A percentile compares a stretch with the other conserved stretches of the same genome.
Evolutionary conservation across 2,329 filamentous ascomycete species (phyloP).

Genomic region (Epichloe elymi): DNA sequence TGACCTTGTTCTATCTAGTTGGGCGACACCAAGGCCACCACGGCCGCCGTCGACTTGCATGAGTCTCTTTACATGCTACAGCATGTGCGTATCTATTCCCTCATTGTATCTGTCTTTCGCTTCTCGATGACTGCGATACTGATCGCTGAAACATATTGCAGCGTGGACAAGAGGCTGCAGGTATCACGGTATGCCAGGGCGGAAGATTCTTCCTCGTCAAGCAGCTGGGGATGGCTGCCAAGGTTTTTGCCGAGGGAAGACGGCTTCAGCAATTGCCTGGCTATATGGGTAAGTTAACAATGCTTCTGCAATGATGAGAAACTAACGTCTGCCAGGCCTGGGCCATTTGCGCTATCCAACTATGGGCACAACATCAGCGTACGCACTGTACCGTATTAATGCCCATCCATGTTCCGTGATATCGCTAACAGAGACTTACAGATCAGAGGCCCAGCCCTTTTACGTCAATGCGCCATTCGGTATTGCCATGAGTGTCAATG

Average conservation of each 20-base stretch:
- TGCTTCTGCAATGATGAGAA: background rate
- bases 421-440: slow-evolving; percentile 19
- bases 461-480: slow-evolving; percentile 78
- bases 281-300: slow-evolving; percentile 46
- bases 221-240: background rate
- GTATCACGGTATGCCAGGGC: slow-evolving; percentile 65
- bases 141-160: slow-evolving; percentile 22
- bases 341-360: slow-evolving; percentile 84
- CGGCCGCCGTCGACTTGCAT: slow-evolving; percentile 52
- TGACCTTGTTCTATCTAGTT: slow-evolving; percentile 11
- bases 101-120: slow-evolving; percentile 8
- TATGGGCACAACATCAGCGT: slow-evolving; percentile 56
- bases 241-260: slow-evolving; percentile 68
- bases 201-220: slow-evolving; percentile 27
- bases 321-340: slow-evolving; percentile 25
- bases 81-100: slow-evolving; percentile 19
- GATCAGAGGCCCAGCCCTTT: slow-evolving; percentile 82
- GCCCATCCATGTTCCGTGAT: background rate
- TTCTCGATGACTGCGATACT: slow-evolving; percentile 2
- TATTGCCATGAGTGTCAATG: slow-evolving; percentile 72
- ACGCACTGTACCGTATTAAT: slow-evolving; percentile 7
- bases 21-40: slow-evolving; percentile 20
- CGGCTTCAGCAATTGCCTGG: slow-evolving; percentile 49
- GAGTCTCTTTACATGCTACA: slow-evolving; percentile 61
- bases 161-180: slow-evolving; percentile 70